A percentile compares a stretch with the other conserved stretches of the same genome.
Evolutionary conservation across 164 flowering plant genomes (phyloP).

Genomic region (Vitis rotundifolia): DNA sequence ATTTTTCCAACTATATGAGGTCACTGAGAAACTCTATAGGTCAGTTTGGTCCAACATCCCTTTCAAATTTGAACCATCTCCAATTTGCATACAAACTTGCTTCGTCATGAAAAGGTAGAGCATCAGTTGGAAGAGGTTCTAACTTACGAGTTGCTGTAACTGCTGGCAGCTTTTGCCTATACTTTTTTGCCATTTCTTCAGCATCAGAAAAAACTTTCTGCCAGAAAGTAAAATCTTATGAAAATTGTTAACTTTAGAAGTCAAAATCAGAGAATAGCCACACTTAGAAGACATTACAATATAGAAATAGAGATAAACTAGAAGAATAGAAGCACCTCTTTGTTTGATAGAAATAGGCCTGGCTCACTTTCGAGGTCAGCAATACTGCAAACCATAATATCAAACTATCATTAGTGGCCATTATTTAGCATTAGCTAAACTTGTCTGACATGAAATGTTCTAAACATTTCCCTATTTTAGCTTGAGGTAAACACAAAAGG

Average conservation of each 20-base stretch:
- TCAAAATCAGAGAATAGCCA: too few species aligned
- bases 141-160: conserved; percentile 20
- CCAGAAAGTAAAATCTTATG: not conserved
- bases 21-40: too few species aligned
- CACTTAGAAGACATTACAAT: too few species aligned
- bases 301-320: not conserved
- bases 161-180: conserved; percentile 12
- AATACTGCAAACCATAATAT: conserved; percentile 47
- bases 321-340: conserved; percentile 49
- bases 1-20: too few species aligned
- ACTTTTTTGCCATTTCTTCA: conserved; percentile 82
- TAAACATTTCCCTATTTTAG: too few species aligned
- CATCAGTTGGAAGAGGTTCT: conserved; percentile 36
- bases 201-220: conserved; percentile 89
- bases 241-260: too few species aligned
- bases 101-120: conserved; percentile 62
- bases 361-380: conserved; percentile 89
- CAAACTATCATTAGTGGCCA: not conserved
- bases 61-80: conserved; percentile 83
- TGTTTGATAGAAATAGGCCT: conserved; percentile 77
- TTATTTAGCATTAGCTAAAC: not conserved
- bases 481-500: too few species aligned
- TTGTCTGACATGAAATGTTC: too few species aligned
- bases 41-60: conserved; percentile 12
- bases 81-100: conserved; percentile 68